Base-by-base conservation (phyloP, 352 stramenopile genomes). In the Halophytophthora batemanensis region DNA sequence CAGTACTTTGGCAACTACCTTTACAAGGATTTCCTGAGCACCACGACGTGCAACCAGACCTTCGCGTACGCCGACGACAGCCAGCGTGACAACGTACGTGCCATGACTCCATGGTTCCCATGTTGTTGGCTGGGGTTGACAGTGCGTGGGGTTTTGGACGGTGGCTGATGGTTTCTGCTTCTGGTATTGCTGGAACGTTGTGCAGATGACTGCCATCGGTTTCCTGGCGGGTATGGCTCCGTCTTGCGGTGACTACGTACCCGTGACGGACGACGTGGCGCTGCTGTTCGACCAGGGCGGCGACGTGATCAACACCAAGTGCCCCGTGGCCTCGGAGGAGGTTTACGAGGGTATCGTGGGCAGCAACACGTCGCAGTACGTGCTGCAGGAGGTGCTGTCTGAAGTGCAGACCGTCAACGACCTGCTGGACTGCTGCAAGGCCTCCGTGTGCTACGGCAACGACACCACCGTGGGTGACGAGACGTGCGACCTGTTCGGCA, bases 261-360 rank as follows among this genome's bases (percentile, higher is more conserved):
- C 80, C 14, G 80, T 82, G 53, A 88, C 71, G 10, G 69, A 71
- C 6, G 60, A 71, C 39, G 84, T 77, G 6, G 53, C 70, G 17
- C 47, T 87, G 19, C 67, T 91, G 8, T 91, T 91, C 43, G 77
- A 91, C 45, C 80, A 91, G 49, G 80, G 80, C 3, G 69, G 87
- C 63, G 69, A 91, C 39, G 73, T 77, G 48, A 91, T 75, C 0
- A 69, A n/a, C n/a, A n/a, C 69, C 8, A 68, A 69, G 10, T 91
- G 80, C 28, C 77, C 80, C 31, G 77, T 87, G 36, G 82, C 71
- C 45, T 91, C 80, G 4, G 74, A 68, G 41, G 69, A 18, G 80
- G 76, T 87, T 21, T 91, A 91, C 50, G 69, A 86, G 46, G 81
- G 81, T 10, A 89, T 91, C 34, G 66, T 60, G 1, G 81, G 81